Conservation (phyloP, 2,329 filamentous ascomycete genomes). For the Colletotrichum plurivorum region DNA sequence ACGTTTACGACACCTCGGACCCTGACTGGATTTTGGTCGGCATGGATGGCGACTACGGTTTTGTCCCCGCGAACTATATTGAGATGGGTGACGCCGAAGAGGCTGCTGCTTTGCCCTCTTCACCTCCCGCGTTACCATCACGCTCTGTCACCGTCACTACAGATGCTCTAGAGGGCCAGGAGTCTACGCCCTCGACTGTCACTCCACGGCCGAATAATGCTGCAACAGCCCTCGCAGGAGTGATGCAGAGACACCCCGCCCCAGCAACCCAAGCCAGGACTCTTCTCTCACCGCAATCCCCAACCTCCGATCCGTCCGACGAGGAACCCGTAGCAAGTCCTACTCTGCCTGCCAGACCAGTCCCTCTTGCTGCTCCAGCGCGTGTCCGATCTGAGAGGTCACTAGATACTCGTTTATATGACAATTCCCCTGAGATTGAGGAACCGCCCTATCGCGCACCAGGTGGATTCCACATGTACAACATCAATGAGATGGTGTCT, state of each 20-base stretch:
- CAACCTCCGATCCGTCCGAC: conserved; percentile 47
- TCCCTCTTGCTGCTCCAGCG: conserved; percentile 44
- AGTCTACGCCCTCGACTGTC: conserved; percentile 43
- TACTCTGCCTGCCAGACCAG: conserved; percentile 53
- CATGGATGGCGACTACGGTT: conserved; percentile 87
- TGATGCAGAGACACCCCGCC: conserved; percentile 64
- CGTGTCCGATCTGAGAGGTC: conserved; percentile 44
- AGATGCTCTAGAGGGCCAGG: conserved; percentile 20
- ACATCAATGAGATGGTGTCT: conserved; percentile 98
- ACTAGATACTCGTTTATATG: conserved; percentile 41
- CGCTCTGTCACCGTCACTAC: conserved; percentile 33
- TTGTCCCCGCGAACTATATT: conserved; percentile 97
- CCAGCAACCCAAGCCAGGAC: conserved; percentile 60
- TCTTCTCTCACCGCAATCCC: conserved; percentile 53
- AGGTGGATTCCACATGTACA: conserved; percentile 93
- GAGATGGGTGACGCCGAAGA: conserved; percentile 70
- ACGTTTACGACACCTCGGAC: conserved; percentile 91
- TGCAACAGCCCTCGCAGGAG: conserved; percentile 68
- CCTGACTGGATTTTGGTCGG: conserved; percentile 98
- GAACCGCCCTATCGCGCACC: conserved; percentile 56
- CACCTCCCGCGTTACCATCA: conserved; percentile 51
- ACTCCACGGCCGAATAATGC: conserved; percentile 56
- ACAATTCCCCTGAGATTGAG: conserved; percentile 44
- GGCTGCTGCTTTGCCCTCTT: conserved; percentile 50
- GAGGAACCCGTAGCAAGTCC: conserved; percentile 52